A percentile compares a stretch with the other conserved stretches of the same genome.
phyloP scores from a whole-genome alignment of 2,329 filamentous ascomycete species.

The Blastomyces percursus region DNA sequence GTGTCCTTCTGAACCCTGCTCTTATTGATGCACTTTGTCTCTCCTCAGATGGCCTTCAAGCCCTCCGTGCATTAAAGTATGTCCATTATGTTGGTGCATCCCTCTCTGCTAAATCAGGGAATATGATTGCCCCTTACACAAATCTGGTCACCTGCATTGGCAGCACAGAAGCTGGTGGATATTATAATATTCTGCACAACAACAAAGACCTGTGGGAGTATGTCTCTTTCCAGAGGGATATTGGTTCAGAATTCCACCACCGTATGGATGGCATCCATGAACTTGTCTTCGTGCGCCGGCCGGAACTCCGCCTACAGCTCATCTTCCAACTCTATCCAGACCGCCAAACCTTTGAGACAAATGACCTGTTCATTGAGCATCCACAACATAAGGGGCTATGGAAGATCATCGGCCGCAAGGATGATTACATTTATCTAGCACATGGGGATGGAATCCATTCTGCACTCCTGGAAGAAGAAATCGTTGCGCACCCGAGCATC shows the following conservation, averaged over 20 bases:
- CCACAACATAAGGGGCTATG: constrained; percentile 15
- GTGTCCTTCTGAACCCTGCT: background rate
- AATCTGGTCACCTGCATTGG: background rate
- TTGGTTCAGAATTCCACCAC: background rate
- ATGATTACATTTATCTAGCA: background rate
- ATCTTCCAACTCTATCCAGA: constrained; percentile 18
- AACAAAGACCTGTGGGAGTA: background rate
- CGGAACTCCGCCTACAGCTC: background rate
- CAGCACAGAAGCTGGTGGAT: background rate
- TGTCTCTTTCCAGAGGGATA: background rate
- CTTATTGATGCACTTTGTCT: background rate
- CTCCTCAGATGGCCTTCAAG: background rate
- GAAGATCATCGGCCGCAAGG: constrained; percentile 19
- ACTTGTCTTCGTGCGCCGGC: background rate
- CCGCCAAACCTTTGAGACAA: constrained; percentile 15
- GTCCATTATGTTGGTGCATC: background rate
- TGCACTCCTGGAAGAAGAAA: background rate
- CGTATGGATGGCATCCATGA: background rate
- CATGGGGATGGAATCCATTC: background rate
- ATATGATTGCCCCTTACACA: background rate
- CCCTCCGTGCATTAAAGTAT: background rate
- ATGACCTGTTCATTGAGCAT: constrained; percentile 19
- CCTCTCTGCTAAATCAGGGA: background rate
- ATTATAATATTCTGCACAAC: background rate
- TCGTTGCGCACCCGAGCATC: background rate